These are phyloP conservation scores for Epichloe amarillans DNA, from an alignment of 2,329 filamentous ascomycete genomes.

Conservation along the genomic window DNA sequence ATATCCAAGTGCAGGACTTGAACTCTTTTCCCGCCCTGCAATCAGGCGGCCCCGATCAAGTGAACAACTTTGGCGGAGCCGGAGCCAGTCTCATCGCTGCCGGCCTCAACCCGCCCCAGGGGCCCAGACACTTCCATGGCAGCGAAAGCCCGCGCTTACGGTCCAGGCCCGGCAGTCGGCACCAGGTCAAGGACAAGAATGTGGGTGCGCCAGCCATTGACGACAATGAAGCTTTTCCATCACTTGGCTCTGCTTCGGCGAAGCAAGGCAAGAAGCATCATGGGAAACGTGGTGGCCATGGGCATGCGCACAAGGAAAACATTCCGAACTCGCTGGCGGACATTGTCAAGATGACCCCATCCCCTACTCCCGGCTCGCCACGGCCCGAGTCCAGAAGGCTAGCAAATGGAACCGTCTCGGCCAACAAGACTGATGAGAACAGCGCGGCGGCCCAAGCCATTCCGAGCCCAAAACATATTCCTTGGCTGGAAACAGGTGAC, in stretches of 20 bases:
- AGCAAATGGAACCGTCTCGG: not conserved
- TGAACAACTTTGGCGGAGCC: slow-evolving; percentile 34
- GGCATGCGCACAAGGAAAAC: slow-evolving; percentile 55
- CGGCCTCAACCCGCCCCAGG: slow-evolving; percentile 52
- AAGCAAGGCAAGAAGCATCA: slow-evolving; percentile 86
- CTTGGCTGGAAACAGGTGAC: slow-evolving; percentile 90
- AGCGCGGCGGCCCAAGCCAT: slow-evolving; percentile 74
- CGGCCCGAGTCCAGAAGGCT: slow-evolving; percentile 40
- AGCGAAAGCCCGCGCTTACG: slow-evolving; percentile 54
- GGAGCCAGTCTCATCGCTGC: slow-evolving; percentile 38
- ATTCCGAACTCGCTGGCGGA: slow-evolving; percentile 73
- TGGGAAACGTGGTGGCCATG: slow-evolving; percentile 77
- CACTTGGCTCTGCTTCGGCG: slow-evolving; percentile 59
- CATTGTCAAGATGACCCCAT: slow-evolving; percentile 88
- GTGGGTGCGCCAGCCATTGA: slow-evolving; percentile 67
- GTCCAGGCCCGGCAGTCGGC: slow-evolving; percentile 74
- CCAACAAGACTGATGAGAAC: slow-evolving; percentile 49
- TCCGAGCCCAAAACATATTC: slow-evolving; percentile 76
- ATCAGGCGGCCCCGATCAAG: slow-evolving; percentile 44
- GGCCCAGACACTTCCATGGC: slow-evolving; percentile 50
- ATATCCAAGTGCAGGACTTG: slow-evolving; percentile 70
- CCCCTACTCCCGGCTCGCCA: slow-evolving; percentile 52
- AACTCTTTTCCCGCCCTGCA: slow-evolving; percentile 73
- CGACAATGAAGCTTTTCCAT: slow-evolving; percentile 91
- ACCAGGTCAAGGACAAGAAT: slow-evolving; percentile 45